phyloP scores from a whole-genome alignment of 2,329 filamentous ascomycete genomes.

The Endoconidiophora laricicola region DNA sequence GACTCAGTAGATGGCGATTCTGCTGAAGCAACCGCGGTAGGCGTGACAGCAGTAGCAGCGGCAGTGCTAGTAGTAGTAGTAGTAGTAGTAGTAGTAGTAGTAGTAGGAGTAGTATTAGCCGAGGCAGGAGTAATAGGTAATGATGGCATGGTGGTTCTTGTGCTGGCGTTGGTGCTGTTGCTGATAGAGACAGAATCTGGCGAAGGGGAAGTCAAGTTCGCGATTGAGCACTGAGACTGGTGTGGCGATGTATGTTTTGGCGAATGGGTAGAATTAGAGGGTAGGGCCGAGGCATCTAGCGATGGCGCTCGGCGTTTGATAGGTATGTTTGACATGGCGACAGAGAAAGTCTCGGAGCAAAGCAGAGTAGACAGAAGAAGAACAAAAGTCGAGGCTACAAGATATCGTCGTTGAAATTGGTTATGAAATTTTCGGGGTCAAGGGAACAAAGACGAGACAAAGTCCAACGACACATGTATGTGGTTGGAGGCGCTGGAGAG shows the following conservation, averaged over 20 bases:
- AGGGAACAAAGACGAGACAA: no score
- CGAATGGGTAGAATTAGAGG: background rate
- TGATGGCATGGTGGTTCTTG: background rate
- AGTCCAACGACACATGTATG: no score
- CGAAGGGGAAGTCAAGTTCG: constrained; percentile 1
- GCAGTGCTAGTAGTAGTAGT: background rate
- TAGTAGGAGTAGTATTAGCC: background rate
- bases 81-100: background rate
- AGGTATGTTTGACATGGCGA: background rate
- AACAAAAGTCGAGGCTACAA: background rate
- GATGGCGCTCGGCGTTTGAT: background rate
- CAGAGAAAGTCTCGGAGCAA: background rate
- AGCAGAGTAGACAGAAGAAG: background rate
- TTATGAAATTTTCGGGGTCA: no score
- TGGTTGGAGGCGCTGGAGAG: no score
- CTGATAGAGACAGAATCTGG: background rate
- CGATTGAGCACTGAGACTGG: background rate
- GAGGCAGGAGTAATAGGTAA: background rate
- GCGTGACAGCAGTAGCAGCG: background rate
- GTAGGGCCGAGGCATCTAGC: background rate
- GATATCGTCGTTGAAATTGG: no score
- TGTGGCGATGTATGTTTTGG: background rate
- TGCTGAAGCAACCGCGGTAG: background rate
- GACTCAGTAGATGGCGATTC: constrained; percentile 1
- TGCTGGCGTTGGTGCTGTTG: constrained; percentile 1